A percentile compares a stretch with the other conserved stretches of the same genome.
phyloP scores from a whole-genome alignment of 495 filamentous ascomycete species.

The Sphaerosporella brunnea region DNA sequence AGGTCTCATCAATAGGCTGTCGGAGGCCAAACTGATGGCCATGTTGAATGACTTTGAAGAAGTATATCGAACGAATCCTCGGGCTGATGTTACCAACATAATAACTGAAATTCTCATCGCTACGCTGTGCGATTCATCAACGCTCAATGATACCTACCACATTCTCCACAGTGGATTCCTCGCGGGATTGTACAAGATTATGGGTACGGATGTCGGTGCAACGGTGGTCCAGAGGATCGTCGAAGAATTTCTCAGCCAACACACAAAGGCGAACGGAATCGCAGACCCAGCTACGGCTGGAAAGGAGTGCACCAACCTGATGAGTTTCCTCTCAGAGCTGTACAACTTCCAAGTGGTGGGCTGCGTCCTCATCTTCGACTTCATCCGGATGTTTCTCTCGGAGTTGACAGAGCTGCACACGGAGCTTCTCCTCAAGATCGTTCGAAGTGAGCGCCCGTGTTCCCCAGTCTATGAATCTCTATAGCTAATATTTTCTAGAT shows the following conservation, averaged over 20 bases:
- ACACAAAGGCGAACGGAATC: slow-evolving; percentile 31
- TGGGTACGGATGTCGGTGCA: slow-evolving; percentile 76
- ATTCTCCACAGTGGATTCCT: slow-evolving; percentile 83
- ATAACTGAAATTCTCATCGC: slow-evolving; percentile 55
- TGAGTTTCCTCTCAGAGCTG: slow-evolving; percentile 66
- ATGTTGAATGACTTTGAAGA: slow-evolving; percentile 66
- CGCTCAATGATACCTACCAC: slow-evolving; percentile 68
- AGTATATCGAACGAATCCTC: slow-evolving; percentile 61
- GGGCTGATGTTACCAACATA: slow-evolving; percentile 66
- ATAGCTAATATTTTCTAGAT: slow-evolving; percentile 26
- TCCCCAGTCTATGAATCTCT: background rate
- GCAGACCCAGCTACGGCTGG: slow-evolving; percentile 30
- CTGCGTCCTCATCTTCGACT: slow-evolving; percentile 71
- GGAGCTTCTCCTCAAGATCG: slow-evolving; percentile 70
- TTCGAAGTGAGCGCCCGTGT: slow-evolving; percentile 39
- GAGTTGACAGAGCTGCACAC: slow-evolving; percentile 76
- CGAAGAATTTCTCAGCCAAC: slow-evolving; percentile 44
- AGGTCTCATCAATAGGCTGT: slow-evolving; percentile 79
- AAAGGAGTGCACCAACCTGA: slow-evolving; percentile 62
- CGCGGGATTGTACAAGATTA: slow-evolving; percentile 65
- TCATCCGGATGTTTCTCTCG: slow-evolving; percentile 56
- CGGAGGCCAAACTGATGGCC: slow-evolving; percentile 67
- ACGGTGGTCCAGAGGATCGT: slow-evolving; percentile 62
- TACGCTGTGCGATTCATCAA: slow-evolving; percentile 57
- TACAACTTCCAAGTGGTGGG: slow-evolving; percentile 85